Base-by-base conservation (phyloP, 2,329 filamentous ascomycete genomes). In the Cladosporium sp. region DNA sequence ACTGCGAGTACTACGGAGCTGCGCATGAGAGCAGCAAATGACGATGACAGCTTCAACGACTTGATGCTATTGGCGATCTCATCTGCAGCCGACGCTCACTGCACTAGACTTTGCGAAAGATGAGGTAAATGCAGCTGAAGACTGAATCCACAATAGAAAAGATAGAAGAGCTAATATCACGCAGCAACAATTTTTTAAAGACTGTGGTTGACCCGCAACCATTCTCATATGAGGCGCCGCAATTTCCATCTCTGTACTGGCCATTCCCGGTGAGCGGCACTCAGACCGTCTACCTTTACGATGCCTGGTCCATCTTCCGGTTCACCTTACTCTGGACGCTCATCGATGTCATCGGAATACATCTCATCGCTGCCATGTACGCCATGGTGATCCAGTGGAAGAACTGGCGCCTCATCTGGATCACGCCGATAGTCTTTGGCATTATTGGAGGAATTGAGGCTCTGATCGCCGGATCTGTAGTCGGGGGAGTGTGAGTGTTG, bases 291-390 rank as follows among this genome's bases (percentile, higher is more conserved):
- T 85, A 84, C 61, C 83, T 96, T 59, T 92, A 88, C 73, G 78
- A 86, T 62, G 77, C 88, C 2, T 67, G 70, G 53, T 89, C 95
- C 64, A 88, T 95, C 50, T 92, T 89, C 85, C 85, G 86, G 57
- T 96, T 93, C 68, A 96, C 89, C 1, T 71, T 93, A 13, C 80
- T 85, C 64, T 96, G 90, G 90, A 95, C 89, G 0, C 70, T 95
- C 32, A 82, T 95, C 24, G 80, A 89, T 58, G 92, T 88, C 61
- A 83, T 80, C 29, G 76, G 82, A 17, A 87, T 91, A 55, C 89
- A 96, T 66, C 62, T 91, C 15, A 77, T 83, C 29, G 87, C 86
- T 2, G 83, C 86, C 0, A 72, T 77, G 11, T 86, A 89, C 64
- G 88, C 89, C 2, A 76, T 90, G 58, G 72, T 81, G 38, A 84